Conservation (phyloP, 2,329 filamentous ascomycete genomes). For the Colletotrichum chrysophilum region DNA sequence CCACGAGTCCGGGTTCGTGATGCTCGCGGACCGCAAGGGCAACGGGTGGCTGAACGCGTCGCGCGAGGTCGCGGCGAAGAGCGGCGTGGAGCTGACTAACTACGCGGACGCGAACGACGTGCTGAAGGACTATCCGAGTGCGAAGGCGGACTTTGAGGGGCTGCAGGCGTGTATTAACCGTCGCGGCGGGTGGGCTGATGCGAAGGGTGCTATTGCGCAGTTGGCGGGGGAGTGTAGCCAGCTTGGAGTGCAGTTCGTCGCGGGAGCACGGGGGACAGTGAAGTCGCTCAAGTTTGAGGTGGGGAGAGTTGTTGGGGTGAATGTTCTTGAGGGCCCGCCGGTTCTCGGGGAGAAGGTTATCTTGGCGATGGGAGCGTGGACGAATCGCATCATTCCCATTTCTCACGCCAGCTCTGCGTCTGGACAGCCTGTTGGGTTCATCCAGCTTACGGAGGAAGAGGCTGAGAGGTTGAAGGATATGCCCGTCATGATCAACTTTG, state of each 20-base stretch:
- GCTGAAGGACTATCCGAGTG: not conserved
- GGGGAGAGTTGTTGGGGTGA: slow-evolving; percentile 28
- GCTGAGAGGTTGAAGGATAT: slow-evolving; percentile 55
- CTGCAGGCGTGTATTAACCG: slow-evolving; percentile 25
- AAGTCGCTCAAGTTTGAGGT: slow-evolving; percentile 24
- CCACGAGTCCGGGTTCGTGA: slow-evolving; percentile 35
- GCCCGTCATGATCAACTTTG: slow-evolving; percentile 64
- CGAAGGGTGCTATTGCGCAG: slow-evolving; percentile 29
- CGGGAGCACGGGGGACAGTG: slow-evolving; percentile 32
- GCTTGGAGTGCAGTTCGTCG: slow-evolving; percentile 34
- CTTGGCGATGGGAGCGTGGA: slow-evolving; percentile 74
- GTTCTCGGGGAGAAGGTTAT: slow-evolving; percentile 56
- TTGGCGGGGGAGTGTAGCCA: slow-evolving; percentile 30
- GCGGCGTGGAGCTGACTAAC: not conserved
- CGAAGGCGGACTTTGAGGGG: slow-evolving; percentile 9
- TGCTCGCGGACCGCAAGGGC: slow-evolving; percentile 26
- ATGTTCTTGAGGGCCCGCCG: slow-evolving; percentile 30
- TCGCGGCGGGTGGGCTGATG: slow-evolving; percentile 37
- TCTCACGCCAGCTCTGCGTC: slow-evolving; percentile 67
- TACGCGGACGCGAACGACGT: slow-evolving; percentile 34
- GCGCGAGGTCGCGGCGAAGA: slow-evolving; percentile 21
- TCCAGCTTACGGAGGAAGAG: slow-evolving; percentile 64
- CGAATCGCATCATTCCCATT: slow-evolving; percentile 57
- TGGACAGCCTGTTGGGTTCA: slow-evolving; percentile 70
- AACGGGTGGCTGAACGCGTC: slow-evolving; percentile 22